These are phyloP conservation scores for Helotiales sp. DNA, from an alignment of 2,329 filamentous ascomycete species.

Conservation along the genomic window DNA sequence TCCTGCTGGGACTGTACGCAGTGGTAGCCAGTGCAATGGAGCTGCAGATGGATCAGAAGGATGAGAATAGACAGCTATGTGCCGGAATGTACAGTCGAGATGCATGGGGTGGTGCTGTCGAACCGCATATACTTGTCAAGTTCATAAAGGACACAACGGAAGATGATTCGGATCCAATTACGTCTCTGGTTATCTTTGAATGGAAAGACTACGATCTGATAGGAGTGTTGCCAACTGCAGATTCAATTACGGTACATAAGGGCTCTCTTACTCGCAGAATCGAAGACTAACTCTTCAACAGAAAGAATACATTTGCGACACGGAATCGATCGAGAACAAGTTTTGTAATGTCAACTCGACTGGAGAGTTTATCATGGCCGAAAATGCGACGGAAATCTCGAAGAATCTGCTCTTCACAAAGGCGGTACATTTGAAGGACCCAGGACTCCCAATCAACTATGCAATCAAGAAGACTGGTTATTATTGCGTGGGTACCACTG, in stretches of 20 bases:
- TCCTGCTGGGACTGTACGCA: constrained; percentile 58
- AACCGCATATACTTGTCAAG: constrained; percentile 87
- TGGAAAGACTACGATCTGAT: constrained; percentile 86
- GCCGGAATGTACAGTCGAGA: constrained; percentile 90
- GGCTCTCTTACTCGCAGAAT: not conserved
- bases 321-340: constrained; percentile 68
- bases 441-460: constrained; percentile 75
- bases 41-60: constrained; percentile 69
- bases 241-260: constrained; percentile 57
- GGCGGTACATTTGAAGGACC: constrained; percentile 80
- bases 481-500: constrained; percentile 86
- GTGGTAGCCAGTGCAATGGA: constrained; percentile 62
- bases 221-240: constrained; percentile 65
- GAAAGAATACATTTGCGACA: constrained; percentile 77
- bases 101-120: constrained; percentile 84
- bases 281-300: constrained; percentile 47
- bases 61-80: constrained; percentile 82
- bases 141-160: constrained; percentile 67
- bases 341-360: constrained; percentile 79
- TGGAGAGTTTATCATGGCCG: constrained; percentile 81
- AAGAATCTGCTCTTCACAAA: constrained; percentile 76
- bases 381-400: constrained; percentile 75
- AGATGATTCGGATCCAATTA: constrained; percentile 71
- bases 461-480: constrained; percentile 89
- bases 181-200: constrained; percentile 90